phyloP scores from a whole-genome alignment of 164 flowering plant species.

The Annona cherimola region DNA sequence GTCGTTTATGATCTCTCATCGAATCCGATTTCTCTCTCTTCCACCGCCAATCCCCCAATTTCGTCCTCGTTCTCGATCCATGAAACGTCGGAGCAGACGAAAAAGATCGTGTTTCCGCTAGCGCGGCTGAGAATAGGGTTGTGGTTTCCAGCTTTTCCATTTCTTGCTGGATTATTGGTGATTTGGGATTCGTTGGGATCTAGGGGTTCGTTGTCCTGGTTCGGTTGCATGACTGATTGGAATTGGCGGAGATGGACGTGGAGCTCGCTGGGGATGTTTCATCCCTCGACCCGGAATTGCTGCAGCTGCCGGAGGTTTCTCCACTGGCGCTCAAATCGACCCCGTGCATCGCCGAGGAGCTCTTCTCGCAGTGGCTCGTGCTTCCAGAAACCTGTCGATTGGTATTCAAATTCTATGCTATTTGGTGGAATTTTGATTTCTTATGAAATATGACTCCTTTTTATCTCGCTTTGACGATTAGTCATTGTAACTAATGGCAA shows the following conservation, averaged over 20 bases:
- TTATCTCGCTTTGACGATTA: no score
- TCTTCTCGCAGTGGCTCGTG: constrained; percentile 92
- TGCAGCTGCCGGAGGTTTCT: constrained; percentile 90
- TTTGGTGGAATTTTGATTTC: background rate
- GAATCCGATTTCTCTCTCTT: background rate
- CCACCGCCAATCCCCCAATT: background rate
- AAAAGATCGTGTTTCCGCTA: background rate
- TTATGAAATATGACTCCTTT: no score
- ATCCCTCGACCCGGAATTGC: constrained; percentile 67
- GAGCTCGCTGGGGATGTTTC: constrained; percentile 61
- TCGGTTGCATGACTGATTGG: constrained; percentile 21
- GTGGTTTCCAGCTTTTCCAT: background rate
- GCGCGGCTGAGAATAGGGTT: background rate
- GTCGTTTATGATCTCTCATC: background rate
- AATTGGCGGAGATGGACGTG: constrained; percentile 41
- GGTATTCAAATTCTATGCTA: constrained; percentile 34
- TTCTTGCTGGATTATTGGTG: background rate
- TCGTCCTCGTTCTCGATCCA: background rate
- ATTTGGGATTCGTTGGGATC: background rate
- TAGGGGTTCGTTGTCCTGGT: background rate
- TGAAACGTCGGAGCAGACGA: constrained; percentile 5
- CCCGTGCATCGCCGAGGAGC: constrained; percentile 57
- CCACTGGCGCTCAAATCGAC: constrained; percentile 70
- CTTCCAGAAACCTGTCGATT: constrained; percentile 64
- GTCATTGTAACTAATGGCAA: no score